Percentiles rank a stretch among this genome's conserved stretches.
phyloP scores from a whole-genome alignment of 108 stramenopile species.

The Fragilaria radians region DNA sequence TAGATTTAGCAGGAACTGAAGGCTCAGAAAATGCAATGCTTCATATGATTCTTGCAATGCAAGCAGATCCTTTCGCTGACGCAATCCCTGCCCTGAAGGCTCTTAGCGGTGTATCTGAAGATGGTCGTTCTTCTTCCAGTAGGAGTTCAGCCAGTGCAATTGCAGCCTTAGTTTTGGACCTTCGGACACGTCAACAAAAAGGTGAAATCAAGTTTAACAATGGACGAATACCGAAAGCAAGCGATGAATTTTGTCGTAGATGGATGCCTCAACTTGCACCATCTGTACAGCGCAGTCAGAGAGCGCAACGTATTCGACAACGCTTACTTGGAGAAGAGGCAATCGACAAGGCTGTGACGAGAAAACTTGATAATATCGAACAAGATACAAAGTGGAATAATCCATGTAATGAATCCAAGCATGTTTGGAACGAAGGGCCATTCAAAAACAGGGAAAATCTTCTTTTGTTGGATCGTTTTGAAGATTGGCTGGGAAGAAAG shows the following conservation, averaged over 20 bases:
- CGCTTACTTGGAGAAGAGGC: conserved; percentile 42
- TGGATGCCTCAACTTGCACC: conserved; percentile 68
- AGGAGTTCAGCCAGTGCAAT: conserved; percentile 26
- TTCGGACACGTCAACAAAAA: conserved; percentile 9
- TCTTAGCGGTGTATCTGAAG: conserved; percentile 9
- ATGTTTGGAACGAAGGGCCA: conserved; percentile 77
- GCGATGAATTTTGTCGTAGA: conserved; percentile 18
- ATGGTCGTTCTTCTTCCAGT: neutral
- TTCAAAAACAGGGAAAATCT: conserved; percentile 56
- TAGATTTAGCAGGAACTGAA: conserved; percentile 55
- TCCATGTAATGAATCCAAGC: conserved; percentile 42
- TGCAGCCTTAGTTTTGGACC: conserved; percentile 35
- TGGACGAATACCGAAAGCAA: neutral
- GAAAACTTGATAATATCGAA: neutral
- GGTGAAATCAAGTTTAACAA: neutral
- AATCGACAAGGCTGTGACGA: conserved; percentile 12
- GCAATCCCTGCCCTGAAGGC: conserved; percentile 15
- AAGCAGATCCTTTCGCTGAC: conserved; percentile 26
- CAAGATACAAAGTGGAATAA: conserved; percentile 22
- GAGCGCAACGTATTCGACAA: conserved; percentile 22
- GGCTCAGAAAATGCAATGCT: conserved; percentile 45
- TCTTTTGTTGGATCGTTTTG: conserved; percentile 55
- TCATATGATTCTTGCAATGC: conserved; percentile 40
- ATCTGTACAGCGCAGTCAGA: conserved; percentile 44
- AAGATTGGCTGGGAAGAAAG: conserved; percentile 76